Base-by-base conservation (phyloP, 2,329 filamentous ascomycete species). In the Fusarium sublunatum region DNA sequence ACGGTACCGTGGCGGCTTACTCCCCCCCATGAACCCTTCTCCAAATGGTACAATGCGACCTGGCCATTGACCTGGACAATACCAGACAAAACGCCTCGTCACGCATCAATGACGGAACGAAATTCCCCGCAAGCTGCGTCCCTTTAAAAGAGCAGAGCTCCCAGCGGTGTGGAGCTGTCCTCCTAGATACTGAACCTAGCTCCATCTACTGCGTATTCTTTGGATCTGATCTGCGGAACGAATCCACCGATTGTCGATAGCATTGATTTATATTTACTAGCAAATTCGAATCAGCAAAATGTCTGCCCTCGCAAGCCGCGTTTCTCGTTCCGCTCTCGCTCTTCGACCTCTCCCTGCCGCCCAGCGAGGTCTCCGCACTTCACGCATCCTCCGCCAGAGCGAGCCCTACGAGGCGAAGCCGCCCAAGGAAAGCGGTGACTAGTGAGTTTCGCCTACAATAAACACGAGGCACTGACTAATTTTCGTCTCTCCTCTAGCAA, bases 81-180 rank as follows among this genome's bases (percentile, higher is more conserved):
- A 13, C 15, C 34, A 39, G 29, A 15, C 19, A 40, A 41, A 41
- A 36, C 36, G 41, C 48, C 53, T 50, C 48, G 29, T 46, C 52
- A 60, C 58, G 48, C 50, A 56, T 66, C 44, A 43, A 64, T 61
- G 63, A 67, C 63, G 63, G 49, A 29, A 60, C 56, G 47, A 53
- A 60, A 64, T 60, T 54, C 58, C 53, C 63, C 62, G 53, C 62
- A 46, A 34, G 29, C 12, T 8, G 29, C 13, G 43, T 41, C 42
- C 22, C 55, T 35, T 46, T 58, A 58, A 36, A 65, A 67, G 43
- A 50, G 32, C 28, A 29, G 45, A 46, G 22, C 24, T 44, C 55
- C 59, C 45, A 25, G 13, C 22, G 11, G 29, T 47, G 42, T 56
- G 47, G 60, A 64, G 54, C 42, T 48, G 6, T 50, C 10, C 45